Conservation (phyloP, 768 basidiomycete species). For the Cystobasidiopsis lactophilus region DNA sequence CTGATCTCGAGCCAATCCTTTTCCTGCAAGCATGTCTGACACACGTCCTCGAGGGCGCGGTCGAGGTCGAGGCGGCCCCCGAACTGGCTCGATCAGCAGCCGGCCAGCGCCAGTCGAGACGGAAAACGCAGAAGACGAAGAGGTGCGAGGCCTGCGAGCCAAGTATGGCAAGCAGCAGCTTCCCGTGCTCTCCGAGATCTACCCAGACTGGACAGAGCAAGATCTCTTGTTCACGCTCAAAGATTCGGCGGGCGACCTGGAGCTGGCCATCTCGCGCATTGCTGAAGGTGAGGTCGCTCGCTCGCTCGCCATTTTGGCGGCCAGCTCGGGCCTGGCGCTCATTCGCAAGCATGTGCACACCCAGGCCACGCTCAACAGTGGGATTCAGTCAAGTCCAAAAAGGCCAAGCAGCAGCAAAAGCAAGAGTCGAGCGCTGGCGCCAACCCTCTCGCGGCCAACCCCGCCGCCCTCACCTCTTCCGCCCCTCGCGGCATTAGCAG, state of each 20-base stretch:
- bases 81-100: too few species aligned
- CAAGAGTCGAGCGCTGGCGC: too few species aligned
- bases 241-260: conserved; percentile 17
- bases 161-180: conserved; percentile 12
- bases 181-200: conserved; percentile 10
- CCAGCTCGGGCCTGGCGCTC: too few species aligned
- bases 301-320: too few species aligned
- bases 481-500: not conserved
- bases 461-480: too few species aligned
- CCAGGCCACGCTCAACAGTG: conserved; percentile 16
- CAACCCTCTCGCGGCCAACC: too few species aligned
- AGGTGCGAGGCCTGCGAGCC: conserved; percentile 9
- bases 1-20: too few species aligned
- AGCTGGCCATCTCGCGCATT: conserved; percentile 14
- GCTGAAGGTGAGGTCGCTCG: conserved; percentile 8
- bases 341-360: too few species aligned
- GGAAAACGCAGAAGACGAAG: conserved; percentile 2
- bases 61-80: too few species aligned
- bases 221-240: conserved; percentile 12
- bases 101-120: too few species aligned
- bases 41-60: too few species aligned
- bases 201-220: conserved; percentile 17
- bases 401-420: conserved; percentile 12
- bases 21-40: too few species aligned
- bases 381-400: conserved; percentile 16